Evolutionary conservation across 2,329 filamentous ascomycete genomes (phyloP).

Genomic region (Aspergillus brunneoviolaceus): DNA sequence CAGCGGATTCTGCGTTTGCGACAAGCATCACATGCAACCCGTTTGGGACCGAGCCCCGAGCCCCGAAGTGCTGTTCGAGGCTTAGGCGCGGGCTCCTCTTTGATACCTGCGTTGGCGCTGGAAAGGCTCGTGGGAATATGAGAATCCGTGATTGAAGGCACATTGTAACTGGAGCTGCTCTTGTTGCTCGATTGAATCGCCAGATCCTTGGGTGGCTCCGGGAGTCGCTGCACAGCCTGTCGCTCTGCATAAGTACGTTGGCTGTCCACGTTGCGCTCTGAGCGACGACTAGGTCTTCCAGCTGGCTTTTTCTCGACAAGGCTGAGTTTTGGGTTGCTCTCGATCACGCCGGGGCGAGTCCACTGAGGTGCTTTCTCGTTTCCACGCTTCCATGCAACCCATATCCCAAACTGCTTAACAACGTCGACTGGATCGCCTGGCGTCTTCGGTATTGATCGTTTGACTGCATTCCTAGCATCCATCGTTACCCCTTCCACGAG

Average conservation of each 20-base stretch:
- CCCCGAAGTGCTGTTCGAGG: constrained; percentile 53
- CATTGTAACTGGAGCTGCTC: constrained; percentile 19
- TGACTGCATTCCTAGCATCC: constrained; percentile 60
- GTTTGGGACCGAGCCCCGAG: constrained; percentile 59
- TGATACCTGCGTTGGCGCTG: constrained; percentile 21
- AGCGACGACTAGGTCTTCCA: constrained; percentile 54
- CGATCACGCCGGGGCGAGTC: constrained; percentile 58
- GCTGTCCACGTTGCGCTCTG: constrained; percentile 53
- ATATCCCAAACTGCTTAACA: constrained; percentile 61
- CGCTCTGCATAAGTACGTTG: constrained; percentile 43
- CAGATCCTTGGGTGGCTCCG: constrained; percentile 26
- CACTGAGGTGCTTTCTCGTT: constrained; percentile 62
- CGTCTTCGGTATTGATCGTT: constrained; percentile 62
- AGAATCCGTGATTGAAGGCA: constrained; percentile 27
- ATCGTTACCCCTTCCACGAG: constrained; percentile 59
- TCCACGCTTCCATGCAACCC: constrained; percentile 67
- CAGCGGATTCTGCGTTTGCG: constrained; percentile 62
- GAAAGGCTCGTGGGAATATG: constrained; percentile 21
- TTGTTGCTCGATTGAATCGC: constrained; percentile 18
- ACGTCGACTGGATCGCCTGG: constrained; percentile 61
- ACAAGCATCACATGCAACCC: constrained; percentile 62
- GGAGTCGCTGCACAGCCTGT: constrained; percentile 37
- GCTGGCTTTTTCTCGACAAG: constrained; percentile 56
- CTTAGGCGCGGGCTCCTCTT: constrained; percentile 33
- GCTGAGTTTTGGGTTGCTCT: constrained; percentile 51